These are phyloP conservation scores for Gossypium raimondii DNA, from an alignment of 345 rosid species.

Conservation along the genomic window DNA sequence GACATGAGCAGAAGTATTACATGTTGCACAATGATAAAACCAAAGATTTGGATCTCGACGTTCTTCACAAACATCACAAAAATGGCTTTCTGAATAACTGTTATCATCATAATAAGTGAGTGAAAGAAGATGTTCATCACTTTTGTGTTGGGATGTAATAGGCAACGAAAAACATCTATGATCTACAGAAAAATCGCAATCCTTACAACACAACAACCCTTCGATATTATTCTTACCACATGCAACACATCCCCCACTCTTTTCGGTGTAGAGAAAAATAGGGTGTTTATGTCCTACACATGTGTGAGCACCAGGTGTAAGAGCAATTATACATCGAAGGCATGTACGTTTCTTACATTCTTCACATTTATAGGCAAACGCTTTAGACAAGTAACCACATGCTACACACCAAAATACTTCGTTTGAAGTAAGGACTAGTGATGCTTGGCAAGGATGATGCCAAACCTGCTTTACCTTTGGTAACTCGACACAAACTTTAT, in stretches of 20 bases:
- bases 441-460: not conserved
- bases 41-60: too few species aligned
- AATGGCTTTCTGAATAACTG: not conserved
- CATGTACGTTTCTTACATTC: fast-evolving
- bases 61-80: too few species aligned
- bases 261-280: not conserved
- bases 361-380: not conserved
- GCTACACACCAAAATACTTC: fast-evolving
- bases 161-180: not conserved
- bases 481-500: not conserved
- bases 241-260: not conserved
- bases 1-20: too few species aligned
- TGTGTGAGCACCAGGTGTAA: not conserved
- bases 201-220: not conserved
- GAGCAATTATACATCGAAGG: not conserved
- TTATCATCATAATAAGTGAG: not conserved
- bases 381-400: fast-evolving
- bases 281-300: not conserved
- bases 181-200: not conserved
- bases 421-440: not conserved
- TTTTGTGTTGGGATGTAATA: not conserved
- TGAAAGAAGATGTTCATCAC: not conserved
- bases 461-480: not conserved
- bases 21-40: too few species aligned
- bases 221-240: not conserved